Evolutionary conservation across 192 early-diverging fungal genomes (phyloP).

Genomic region (Rhizophlyctis rosea): DNA sequence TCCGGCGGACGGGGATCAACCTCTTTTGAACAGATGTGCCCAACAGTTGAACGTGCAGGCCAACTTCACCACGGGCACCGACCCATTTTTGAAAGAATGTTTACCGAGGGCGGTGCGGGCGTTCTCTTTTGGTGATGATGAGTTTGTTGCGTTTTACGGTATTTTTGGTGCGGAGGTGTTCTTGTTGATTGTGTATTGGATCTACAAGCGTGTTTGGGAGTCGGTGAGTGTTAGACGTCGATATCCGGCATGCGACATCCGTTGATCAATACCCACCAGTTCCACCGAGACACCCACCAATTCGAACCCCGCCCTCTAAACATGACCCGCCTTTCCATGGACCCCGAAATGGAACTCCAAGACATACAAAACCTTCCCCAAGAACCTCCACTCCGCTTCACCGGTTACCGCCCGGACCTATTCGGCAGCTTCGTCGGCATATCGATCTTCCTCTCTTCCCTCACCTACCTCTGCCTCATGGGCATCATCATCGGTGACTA

Average conservation of each 20-base stretch:
- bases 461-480: slow-evolving; percentile 66
- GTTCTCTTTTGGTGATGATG: too few relatives aligned
- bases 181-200: slow-evolving; percentile 19
- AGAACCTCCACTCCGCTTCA: slow-evolving; percentile 36
- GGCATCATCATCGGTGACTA: slow-evolving; percentile 71
- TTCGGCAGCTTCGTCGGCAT: slow-evolving; percentile 52
- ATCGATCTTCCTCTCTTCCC: slow-evolving; percentile 48
- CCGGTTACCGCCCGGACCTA: slow-evolving; percentile 58
- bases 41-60: too few relatives aligned
- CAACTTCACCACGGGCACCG: too few relatives aligned
- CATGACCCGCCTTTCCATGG: not conserved
- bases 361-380: slow-evolving; percentile 9
- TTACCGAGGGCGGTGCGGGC: too few relatives aligned
- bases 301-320: too few relatives aligned
- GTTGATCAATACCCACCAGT: too few relatives aligned
- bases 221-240: not conserved
- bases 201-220: slow-evolving; percentile 8
- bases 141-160: slow-evolving; percentile 23
- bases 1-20: too few relatives aligned
- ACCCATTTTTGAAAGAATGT: too few relatives aligned
- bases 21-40: too few relatives aligned
- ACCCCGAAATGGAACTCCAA: slow-evolving; percentile 27
- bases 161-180: slow-evolving; percentile 27
- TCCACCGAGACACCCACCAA: too few relatives aligned
- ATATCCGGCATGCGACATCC: not conserved